Evolutionary conservation across 2,329 filamentous ascomycete genomes (phyloP).

Genomic region (Aspergillus fructus): DNA sequence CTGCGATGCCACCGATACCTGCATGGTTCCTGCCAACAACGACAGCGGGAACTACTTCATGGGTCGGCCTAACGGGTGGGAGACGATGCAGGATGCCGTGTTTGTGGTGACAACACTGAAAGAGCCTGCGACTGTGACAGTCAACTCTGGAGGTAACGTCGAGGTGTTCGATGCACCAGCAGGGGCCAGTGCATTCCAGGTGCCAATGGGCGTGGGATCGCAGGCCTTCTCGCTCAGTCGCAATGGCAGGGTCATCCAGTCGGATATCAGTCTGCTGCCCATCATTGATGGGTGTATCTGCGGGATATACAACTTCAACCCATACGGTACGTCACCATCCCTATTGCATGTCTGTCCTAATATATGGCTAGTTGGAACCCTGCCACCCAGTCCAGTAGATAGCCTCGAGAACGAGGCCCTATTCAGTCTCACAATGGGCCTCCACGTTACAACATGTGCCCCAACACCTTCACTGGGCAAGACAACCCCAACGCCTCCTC

Average conservation of each 20-base stretch:
- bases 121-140: constrained; percentile 45
- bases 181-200: constrained; percentile 45
- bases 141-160: constrained; percentile 48
- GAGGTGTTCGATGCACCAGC: constrained; percentile 48
- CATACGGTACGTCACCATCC: constrained; percentile 40
- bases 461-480: constrained; percentile 23
- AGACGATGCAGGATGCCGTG: constrained; percentile 51
- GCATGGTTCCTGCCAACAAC: constrained; percentile 45
- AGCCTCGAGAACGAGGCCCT: constrained; percentile 22
- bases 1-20: constrained; percentile 56
- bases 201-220: constrained; percentile 50
- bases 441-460: constrained; percentile 22
- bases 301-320: constrained; percentile 58
- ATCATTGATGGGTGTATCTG: constrained; percentile 50
- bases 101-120: constrained; percentile 55
- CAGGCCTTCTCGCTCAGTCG: constrained; percentile 52
- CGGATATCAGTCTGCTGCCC: constrained; percentile 50
- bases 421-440: constrained; percentile 20
- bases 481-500: not conserved
- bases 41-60: constrained; percentile 53
- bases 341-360: not conserved
- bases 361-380: constrained; percentile 20
- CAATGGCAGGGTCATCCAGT: constrained; percentile 42
- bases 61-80: constrained; percentile 52
- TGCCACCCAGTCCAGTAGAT: constrained; percentile 21